These are phyloP conservation scores for Yamadazyma kitorensis DNA, from an alignment of 805 yeast species.

Conservation along the genomic window DNA sequence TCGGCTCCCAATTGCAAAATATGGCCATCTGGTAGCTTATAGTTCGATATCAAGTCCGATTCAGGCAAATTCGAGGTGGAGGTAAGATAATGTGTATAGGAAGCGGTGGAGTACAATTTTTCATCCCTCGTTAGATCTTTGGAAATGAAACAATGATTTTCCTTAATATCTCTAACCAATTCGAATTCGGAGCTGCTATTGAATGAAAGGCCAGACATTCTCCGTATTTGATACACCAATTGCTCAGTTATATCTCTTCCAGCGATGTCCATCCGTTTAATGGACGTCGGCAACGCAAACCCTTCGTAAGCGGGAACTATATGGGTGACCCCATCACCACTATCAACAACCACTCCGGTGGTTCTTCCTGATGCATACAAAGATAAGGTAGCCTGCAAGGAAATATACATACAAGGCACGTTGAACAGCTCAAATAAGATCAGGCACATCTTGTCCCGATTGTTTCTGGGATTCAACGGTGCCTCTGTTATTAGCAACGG, in stretches of 20 bases:
- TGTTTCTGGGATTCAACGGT: constrained; percentile 68
- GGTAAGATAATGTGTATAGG: constrained; percentile 7
- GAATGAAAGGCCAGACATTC: constrained; percentile 58
- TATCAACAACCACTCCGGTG: constrained; percentile 84
- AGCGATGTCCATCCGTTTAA: constrained; percentile 74
- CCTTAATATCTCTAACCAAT: constrained; percentile 75
- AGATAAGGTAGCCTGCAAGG: constrained; percentile 76
- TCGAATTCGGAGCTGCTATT: constrained; percentile 78
- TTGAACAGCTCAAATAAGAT: constrained; percentile 69
- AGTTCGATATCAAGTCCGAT: constrained; percentile 33
- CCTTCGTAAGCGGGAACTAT: constrained; percentile 91
- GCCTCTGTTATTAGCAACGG: constrained; percentile 88
- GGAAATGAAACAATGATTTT: constrained; percentile 65
- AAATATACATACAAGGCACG: constrained; percentile 71
- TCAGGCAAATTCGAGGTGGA: constrained; percentile 14
- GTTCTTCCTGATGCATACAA: constrained; percentile 88
- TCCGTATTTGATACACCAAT: constrained; percentile 64
- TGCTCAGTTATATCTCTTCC: constrained; percentile 84
- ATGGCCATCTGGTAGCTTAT: constrained; percentile 84
- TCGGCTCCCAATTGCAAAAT: constrained; percentile 61
- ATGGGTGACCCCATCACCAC: constrained; percentile 92
- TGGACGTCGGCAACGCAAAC: constrained; percentile 69
- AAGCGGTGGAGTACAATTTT: constrained; percentile 33
- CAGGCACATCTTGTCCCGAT: constrained; percentile 62
- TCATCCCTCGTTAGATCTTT: constrained; percentile 57